Evolutionary conservation across 768 basidiomycete genomes (phyloP), one percentile per base, ranked within the genome.

Genomic region (Lactarius quietus): DNA sequence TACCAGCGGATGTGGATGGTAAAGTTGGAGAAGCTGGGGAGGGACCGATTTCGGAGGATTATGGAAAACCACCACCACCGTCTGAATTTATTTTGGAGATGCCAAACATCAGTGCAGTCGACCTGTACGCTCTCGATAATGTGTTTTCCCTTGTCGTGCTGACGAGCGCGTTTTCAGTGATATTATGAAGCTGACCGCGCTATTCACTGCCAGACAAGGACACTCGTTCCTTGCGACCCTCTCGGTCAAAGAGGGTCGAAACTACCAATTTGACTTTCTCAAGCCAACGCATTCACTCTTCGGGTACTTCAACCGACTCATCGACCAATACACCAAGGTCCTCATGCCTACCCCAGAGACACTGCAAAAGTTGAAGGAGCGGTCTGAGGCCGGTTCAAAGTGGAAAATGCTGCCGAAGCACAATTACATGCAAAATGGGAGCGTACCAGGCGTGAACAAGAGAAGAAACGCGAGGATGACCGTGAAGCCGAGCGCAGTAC

Each of bases 211-310:
- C 38, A 88, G 92, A 14, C 86, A 93, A 53, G 97, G 97, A 2
- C 87, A 90, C 55, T 81, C 81, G 45, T 99, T 98, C 78, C 84
- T 98, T 15, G 86, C 87, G 9, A 83, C 87, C 5, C 86, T 99
- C 29, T 94, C 95, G 8, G 81, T 86, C 29, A 85, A 88, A 43
- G 97, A 99, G 78, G 93, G 93, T 10, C 87, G 92, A 52, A 98
- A 98, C 77, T 95, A 92, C 74, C 95, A 98, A 72, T 99, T 99
- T 73, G 97, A 98, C 74, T 99, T 99, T 75, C 82, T 99, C 57
- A 86, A 94, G 51, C 97, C 96, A 12, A 93, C 88, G 2, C 96
- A 98, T 74, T 97, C 96, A 7, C 86, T 99, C 38, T 98, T 95
- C 72, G 89, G 91, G 48, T 95, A 92, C 78, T 99, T 98, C 81